These are phyloP conservation scores for Liquidambar formosana DNA, from an alignment of 164 flowering plant genomes.

Conservation along the genomic window DNA sequence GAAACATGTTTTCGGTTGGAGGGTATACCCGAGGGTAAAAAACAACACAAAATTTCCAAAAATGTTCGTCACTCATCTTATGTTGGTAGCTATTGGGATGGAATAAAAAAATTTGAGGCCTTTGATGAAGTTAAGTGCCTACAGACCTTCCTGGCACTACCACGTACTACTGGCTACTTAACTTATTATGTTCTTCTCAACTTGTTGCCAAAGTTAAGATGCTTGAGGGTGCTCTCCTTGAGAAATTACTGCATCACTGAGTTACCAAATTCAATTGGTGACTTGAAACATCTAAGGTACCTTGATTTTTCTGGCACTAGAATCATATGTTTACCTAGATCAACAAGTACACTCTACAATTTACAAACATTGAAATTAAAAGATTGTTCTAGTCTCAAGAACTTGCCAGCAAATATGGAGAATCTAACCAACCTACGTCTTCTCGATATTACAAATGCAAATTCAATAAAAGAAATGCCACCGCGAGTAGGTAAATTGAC, in stretches of 20 bases:
- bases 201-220: constrained; percentile 15
- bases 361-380: constrained; percentile 12
- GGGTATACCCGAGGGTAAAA: not conserved
- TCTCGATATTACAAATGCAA: constrained; percentile 2
- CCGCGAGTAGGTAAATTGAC: not conserved
- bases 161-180: not conserved
- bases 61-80: constrained; percentile 26
- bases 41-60: not conserved
- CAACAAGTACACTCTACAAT: not conserved
- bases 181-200: not conserved
- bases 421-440: constrained; percentile 12
- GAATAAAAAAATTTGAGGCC: constrained; percentile 9
- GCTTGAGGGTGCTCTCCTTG: constrained; percentile 24
- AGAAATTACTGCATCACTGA: not conserved
- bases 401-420: not conserved
- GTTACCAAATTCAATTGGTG: constrained; percentile 15
- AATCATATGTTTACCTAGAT: constrained; percentile 8
- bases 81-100: not conserved
- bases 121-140: constrained; percentile 13
- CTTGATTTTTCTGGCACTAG: constrained; percentile 9
- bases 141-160: constrained; percentile 28
- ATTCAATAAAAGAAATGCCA: not conserved
- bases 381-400: not conserved
- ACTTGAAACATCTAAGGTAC: constrained; percentile 14
- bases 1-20: constrained; percentile 12